These are phyloP conservation scores for Akanthomyces muscarius DNA, from an alignment of 2,329 filamentous ascomycete genomes.

Conservation along the genomic window DNA sequence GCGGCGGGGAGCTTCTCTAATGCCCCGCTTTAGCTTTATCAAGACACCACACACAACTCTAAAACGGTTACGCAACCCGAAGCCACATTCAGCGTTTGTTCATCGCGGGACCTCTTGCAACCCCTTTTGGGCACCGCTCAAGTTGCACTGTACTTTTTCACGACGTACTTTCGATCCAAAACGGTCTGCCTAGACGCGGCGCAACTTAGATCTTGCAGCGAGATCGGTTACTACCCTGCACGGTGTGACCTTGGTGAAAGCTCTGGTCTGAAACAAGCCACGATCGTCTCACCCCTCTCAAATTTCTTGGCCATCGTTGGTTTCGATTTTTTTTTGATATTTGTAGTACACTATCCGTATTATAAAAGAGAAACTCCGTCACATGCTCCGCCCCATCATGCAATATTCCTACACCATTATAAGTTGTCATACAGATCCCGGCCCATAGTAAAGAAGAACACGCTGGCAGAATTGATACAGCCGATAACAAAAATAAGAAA, in stretches of 20 bases:
- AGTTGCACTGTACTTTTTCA: slow-evolving; percentile 1
- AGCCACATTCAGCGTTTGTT: neutral
- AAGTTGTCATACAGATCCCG: neutral
- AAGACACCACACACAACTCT: neutral
- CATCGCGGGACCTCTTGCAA: neutral
- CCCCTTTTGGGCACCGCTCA: neutral
- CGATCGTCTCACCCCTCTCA: neutral
- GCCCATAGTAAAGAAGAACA: neutral
- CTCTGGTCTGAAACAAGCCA: neutral
- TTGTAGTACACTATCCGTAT: neutral
- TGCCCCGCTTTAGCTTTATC: slow-evolving; percentile 15
- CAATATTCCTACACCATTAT: neutral
- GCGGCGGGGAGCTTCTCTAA: neutral
- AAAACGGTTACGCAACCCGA: slow-evolving; percentile 10
- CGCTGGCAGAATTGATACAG: neutral
- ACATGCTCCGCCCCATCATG: neutral
- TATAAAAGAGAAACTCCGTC: neutral
- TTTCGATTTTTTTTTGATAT: neutral
- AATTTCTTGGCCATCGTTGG: neutral
- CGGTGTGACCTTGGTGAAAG: neutral
- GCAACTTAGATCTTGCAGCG: neutral
- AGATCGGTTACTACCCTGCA: neutral
- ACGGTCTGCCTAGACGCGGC: neutral
- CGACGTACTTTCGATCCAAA: neutral
- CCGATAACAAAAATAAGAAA: neutral